Evolutionary conservation across 2,329 filamentous ascomycete genomes (phyloP), one percentile per base, ranked within the genome.

Genomic region (Cryoendolithus antarcticus): DNA sequence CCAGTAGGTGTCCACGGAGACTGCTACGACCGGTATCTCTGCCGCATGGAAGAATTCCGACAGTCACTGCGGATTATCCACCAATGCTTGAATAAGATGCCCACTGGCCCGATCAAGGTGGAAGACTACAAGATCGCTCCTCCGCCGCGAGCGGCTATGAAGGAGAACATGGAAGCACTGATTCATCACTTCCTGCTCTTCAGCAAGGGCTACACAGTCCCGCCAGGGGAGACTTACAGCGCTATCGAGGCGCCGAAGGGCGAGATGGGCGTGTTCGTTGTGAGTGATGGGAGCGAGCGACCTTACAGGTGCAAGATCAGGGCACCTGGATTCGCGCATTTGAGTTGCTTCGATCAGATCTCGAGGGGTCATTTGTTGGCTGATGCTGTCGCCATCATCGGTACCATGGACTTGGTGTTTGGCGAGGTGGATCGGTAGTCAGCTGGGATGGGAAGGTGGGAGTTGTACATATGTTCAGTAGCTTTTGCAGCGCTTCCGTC

Each of bases 111-210:
- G 38, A 76, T 96, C 59, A 83, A 89, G 52, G 86, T 95, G 32
- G 91, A 98, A 67, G 91, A 98, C 66, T 98, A 96, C 78, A 98
- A 98, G 77, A 77, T 98, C 57, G 82, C 85, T 2, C 91, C 91
- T 13, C 91, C 91, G 46, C 93, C 91, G n/a, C 80, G 91, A 58
- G 74, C 85, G 33, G 91, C 91, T 57, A 98, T 98, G 91, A 98
- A 98, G 76, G 91, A 98, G 77, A 98, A 98, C 72, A 98, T 98
- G 93, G 91, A 98, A 70, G 88, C 91, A 30, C 76, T 98, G 32
- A 98, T 98, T 61, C 91, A 98, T 70, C 91, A 98, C 72, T 98
- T 98, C 75, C 69, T 98, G 50, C 79, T 98, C 39, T 98, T 89
- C 72, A 96, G 88, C 63, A 98, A 98, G 75, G 91, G 91, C 43